Conservation (phyloP, 352 stramenopile species). For the Phytophthora fragariae region DNA sequence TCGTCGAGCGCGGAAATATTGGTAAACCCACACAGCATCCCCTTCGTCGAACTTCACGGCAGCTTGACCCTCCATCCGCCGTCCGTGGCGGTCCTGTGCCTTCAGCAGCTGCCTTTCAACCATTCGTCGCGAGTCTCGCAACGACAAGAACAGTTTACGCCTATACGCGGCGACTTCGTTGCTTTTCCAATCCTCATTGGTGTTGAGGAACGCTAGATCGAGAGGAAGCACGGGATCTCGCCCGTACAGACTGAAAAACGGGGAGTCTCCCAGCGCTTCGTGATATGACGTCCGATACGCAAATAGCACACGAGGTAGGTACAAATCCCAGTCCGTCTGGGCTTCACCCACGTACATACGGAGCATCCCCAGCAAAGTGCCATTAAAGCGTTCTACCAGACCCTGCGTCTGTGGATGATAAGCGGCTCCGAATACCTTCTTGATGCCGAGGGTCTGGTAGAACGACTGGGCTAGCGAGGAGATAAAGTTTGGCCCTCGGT, state of each 20-base stretch:
- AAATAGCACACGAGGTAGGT: conserved; percentile 1
- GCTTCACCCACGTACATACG: not conserved
- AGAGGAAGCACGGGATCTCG: conserved; percentile 5
- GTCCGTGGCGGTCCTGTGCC: not conserved
- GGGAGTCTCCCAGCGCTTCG: conserved; percentile 7
- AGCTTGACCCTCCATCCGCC: not conserved
- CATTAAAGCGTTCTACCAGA: no score
- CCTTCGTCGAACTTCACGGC: not conserved
- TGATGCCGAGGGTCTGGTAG: no score
- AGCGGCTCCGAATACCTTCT: no score
- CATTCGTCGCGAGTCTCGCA: not conserved
- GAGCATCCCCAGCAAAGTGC: no score
- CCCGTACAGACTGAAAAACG: conserved; percentile 13
- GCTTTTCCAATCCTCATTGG: conserved; percentile 5
- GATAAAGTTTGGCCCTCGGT: conserved; percentile 3
- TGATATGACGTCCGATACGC: conserved; percentile 16
- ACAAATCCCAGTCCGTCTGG: conserved; percentile 11
- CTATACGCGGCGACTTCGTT: conserved; percentile 7
- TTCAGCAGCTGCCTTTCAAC: conserved; percentile 13
- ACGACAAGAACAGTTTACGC: not conserved
- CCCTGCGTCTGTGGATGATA: no score
- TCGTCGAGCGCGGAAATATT: not conserved
- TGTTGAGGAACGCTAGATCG: conserved; percentile 16
- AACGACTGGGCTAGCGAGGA: not conserved
- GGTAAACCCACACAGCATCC: conserved; percentile 10